These are phyloP conservation scores for Rhizopus microsporus DNA, from an alignment of 371 early-diverging fungal genomes.

Conservation along the genomic window DNA sequence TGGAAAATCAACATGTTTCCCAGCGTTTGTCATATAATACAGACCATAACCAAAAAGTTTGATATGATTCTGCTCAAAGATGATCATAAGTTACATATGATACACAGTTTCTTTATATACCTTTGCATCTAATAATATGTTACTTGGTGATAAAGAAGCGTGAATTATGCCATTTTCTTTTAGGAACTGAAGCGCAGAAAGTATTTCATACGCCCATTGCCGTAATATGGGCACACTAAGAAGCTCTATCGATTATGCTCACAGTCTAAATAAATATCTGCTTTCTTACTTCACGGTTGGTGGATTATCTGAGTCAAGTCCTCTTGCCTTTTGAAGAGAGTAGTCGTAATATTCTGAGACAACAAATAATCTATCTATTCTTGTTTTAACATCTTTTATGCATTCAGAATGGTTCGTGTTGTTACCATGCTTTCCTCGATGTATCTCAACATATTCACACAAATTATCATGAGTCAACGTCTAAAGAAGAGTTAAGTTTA, in stretches of 20 bases:
- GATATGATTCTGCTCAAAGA: slow-evolving; percentile 36
- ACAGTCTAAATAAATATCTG: not conserved
- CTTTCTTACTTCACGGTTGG: slow-evolving; percentile 18
- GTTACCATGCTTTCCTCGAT: slow-evolving; percentile 64
- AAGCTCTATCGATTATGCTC: not conserved
- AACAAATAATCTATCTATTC: slow-evolving; percentile 58
- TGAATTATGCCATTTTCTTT: slow-evolving; percentile 50
- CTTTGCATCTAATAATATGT: slow-evolving; percentile 54
- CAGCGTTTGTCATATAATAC: slow-evolving; percentile 62
- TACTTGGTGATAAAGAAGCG: slow-evolving; percentile 50
- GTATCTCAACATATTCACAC: slow-evolving; percentile 62
- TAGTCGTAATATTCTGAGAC: slow-evolving; percentile 58
- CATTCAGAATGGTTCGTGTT: not conserved
- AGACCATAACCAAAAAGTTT: slow-evolving; percentile 68
- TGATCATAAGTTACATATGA: not conserved
- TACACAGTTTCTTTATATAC: slow-evolving; percentile 27
- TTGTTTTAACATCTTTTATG: not conserved
- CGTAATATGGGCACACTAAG: slow-evolving; percentile 28
- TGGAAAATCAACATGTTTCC: slow-evolving; percentile 64
- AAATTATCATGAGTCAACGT: slow-evolving; percentile 57
- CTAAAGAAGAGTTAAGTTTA: slow-evolving; percentile 20
- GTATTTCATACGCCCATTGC: slow-evolving; percentile 59
- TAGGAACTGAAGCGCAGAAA: slow-evolving; percentile 55
- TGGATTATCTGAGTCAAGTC: slow-evolving; percentile 19
- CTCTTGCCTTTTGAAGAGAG: slow-evolving; percentile 36